phyloP scores from a whole-genome alignment of 768 basidiomycete genomes.

The Lactifluus rugatus region DNA sequence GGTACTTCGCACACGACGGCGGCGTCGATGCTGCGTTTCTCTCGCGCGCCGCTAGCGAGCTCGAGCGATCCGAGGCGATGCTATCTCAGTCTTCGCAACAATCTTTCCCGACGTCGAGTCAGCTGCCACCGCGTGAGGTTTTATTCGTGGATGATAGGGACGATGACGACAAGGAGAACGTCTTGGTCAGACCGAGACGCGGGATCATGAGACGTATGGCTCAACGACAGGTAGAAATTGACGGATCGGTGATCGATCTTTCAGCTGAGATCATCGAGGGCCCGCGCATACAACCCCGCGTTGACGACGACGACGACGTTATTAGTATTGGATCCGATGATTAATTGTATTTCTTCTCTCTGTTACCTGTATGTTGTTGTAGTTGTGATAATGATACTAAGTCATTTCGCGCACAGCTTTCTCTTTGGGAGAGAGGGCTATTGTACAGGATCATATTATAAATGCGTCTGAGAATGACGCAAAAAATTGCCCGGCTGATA shows the following conservation, averaged over 20 bases:
- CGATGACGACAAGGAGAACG: slow-evolving; percentile 56
- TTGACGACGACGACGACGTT: slow-evolving; percentile 10
- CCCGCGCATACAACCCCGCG: not conserved
- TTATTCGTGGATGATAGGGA: slow-evolving; percentile 37
- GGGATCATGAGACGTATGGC: slow-evolving; percentile 40
- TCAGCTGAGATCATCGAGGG: slow-evolving; percentile 31
- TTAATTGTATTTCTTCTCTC: not conserved
- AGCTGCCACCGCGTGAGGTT: slow-evolving; percentile 24
- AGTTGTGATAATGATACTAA: not conserved
- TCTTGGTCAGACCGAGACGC: slow-evolving; percentile 39
- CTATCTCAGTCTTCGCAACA: slow-evolving; percentile 9
- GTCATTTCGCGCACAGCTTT: not conserved
- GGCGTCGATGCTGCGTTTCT: slow-evolving; percentile 32
- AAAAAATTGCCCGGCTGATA: not conserved
- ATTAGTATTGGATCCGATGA: slow-evolving; percentile 16
- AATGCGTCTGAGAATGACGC: not conserved
- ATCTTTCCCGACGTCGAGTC: slow-evolving; percentile 1
- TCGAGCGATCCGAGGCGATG: slow-evolving; percentile 24
- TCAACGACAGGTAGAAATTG: slow-evolving; percentile 16
- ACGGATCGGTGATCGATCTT: slow-evolving; percentile 43
- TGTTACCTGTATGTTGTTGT: not conserved
- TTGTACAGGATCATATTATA: not conserved
- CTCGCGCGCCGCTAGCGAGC: slow-evolving; percentile 29
- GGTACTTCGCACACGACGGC: slow-evolving; percentile 28
- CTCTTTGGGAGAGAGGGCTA: not conserved